phyloP scores from a whole-genome alignment of 2,329 filamentous ascomycete genomes.

The Trichoderma sp. region DNA sequence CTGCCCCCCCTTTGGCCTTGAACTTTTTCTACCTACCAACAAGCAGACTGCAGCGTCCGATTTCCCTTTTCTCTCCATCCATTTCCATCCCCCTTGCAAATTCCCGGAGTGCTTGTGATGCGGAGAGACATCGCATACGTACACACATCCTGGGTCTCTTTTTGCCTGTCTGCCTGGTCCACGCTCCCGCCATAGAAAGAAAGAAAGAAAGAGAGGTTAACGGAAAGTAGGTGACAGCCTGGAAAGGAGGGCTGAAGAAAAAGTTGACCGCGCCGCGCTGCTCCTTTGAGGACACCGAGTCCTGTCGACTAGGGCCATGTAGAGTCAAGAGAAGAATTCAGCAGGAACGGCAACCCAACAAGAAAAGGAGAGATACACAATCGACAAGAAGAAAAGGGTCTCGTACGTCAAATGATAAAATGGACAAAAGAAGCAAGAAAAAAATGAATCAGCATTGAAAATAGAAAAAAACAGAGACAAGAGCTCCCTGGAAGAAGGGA shows the following conservation, averaged over 20 bases:
- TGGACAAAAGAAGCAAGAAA: constrained; percentile 25
- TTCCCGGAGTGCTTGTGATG: no score
- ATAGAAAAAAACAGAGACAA: constrained; percentile 23
- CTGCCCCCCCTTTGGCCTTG: not conserved
- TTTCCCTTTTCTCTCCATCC: not conserved
- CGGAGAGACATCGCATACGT: not conserved
- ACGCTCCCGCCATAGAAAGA: not conserved
- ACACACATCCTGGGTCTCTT: not conserved
- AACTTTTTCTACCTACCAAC: constrained; percentile 19
- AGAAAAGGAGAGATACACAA: constrained; percentile 24
- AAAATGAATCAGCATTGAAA: constrained; percentile 18
- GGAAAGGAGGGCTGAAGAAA: not conserved
- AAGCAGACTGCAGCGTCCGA: constrained; percentile 7
- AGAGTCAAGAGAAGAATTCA: not conserved
- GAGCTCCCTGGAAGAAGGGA: constrained; percentile 37
- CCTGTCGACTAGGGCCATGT: not conserved
- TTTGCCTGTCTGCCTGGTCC: not conserved
- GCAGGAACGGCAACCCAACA: not conserved
- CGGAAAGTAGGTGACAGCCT: constrained; percentile 10
- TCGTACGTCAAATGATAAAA: constrained; percentile 22
- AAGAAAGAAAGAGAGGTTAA: not conserved
- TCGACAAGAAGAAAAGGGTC: constrained; percentile 30
- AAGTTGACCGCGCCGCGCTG: not conserved
- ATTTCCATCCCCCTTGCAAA: not conserved
- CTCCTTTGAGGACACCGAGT: constrained; percentile 13